Evolutionary conservation across 306 rosid species (phyloP).

Genomic region (Cicer judaicum): DNA sequence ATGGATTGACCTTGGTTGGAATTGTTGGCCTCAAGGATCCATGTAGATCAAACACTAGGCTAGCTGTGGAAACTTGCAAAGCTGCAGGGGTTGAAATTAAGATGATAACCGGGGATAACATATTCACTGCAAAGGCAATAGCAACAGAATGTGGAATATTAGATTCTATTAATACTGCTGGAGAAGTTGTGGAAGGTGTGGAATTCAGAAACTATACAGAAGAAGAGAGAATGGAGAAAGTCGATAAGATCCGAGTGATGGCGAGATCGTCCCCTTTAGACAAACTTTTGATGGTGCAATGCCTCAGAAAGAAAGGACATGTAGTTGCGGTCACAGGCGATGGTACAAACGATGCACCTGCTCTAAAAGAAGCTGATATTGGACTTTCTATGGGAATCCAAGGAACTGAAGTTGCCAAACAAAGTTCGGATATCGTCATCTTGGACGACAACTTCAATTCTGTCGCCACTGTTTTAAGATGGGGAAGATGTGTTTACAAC

Average conservation of each 20-base stretch:
- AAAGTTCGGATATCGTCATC: conserved; percentile 87
- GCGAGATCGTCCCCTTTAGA: conserved; percentile 92
- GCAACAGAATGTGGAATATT: conserved; percentile 90
- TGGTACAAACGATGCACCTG: conserved; percentile 90
- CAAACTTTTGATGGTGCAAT: conserved; percentile 85
- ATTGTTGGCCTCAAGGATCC: conserved; percentile 90
- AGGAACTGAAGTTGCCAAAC: conserved; percentile 94
- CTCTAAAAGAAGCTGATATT: conserved; percentile 85
- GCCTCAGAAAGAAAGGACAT: conserved; percentile 70
- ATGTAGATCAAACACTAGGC: conserved; percentile 64
- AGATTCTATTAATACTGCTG: conserved; percentile 29
- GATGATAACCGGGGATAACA: conserved; percentile 90
- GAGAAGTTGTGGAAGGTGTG: conserved; percentile 72
- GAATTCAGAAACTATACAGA: conserved; percentile 73
- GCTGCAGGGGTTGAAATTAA: conserved; percentile 76
- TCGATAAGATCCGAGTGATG: conserved; percentile 73
- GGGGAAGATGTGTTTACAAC: conserved; percentile 92
- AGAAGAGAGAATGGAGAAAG: conserved; percentile 71
- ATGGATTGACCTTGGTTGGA: conserved; percentile 70
- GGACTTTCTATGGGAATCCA: conserved; percentile 96
- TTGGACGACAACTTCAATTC: conserved; percentile 83
- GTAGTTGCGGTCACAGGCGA: conserved; percentile 86
- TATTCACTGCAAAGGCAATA: conserved; percentile 91
- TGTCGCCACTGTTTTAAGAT: conserved; percentile 78
- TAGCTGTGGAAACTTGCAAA: conserved; percentile 70